phyloP scores from a whole-genome alignment of 1,284 basidiomycete genomes.

The Ganoderma meredithae region DNA sequence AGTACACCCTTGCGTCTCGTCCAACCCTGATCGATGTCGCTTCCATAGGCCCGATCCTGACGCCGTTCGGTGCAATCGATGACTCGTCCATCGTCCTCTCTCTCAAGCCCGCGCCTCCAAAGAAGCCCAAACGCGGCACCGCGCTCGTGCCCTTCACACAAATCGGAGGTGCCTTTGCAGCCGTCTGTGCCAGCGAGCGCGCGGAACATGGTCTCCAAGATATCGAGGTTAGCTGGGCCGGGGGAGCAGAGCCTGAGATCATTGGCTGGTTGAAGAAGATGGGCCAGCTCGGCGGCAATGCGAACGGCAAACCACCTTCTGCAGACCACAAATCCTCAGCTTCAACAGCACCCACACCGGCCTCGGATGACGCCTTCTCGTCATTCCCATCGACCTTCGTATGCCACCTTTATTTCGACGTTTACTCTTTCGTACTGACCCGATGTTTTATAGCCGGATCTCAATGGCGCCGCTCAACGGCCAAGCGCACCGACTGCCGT shows the following conservation, averaged over 20 bases:
- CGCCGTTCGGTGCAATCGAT: slow-evolving; percentile 69
- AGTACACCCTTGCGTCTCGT: slow-evolving; percentile 64
- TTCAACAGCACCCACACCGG: slow-evolving; percentile 17
- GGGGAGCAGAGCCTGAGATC: slow-evolving; percentile 75
- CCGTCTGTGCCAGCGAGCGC: slow-evolving; percentile 66
- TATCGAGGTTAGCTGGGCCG: slow-evolving; percentile 59
- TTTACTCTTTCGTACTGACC: slow-evolving; percentile 1
- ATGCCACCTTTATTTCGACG: slow-evolving; percentile 38
- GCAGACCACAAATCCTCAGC: background rate
- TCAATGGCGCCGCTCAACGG: slow-evolving; percentile 36
- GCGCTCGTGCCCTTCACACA: slow-evolving; percentile 79
- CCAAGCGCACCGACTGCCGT: slow-evolving; percentile 36
- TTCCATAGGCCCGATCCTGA: slow-evolving; percentile 59
- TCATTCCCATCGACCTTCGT: slow-evolving; percentile 68
- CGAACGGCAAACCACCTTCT: background rate
- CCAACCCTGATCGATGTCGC: slow-evolving; percentile 60
- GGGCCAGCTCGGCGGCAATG: slow-evolving; percentile 58
- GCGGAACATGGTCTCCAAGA: slow-evolving; percentile 50
- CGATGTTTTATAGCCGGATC: slow-evolving; percentile 38
- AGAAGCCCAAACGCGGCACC: slow-evolving; percentile 70
- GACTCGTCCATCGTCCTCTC: slow-evolving; percentile 69
- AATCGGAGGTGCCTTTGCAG: slow-evolving; percentile 76
- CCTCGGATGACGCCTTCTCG: slow-evolving; percentile 14
- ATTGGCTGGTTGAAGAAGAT: slow-evolving; percentile 78
- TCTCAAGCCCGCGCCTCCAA: slow-evolving; percentile 57